Conservation (phyloP, 1,284 basidiomycete genomes). For the Tylopilus sp. region DNA sequence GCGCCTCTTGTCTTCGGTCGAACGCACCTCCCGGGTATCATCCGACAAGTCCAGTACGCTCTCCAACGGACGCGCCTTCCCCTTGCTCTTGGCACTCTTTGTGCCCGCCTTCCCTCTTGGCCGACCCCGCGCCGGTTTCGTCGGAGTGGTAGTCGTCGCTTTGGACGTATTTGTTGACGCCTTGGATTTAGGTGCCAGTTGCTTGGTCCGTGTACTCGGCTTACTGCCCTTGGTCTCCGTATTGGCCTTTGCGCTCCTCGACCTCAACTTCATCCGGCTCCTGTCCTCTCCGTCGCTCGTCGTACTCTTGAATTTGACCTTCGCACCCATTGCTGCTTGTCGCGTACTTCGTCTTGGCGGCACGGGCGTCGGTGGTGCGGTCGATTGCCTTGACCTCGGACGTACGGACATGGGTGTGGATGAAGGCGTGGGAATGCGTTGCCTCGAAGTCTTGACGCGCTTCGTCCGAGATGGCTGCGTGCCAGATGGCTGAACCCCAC, state of each 20-base stretch:
- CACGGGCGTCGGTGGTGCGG: constrained; percentile 19
- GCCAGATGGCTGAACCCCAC: background rate
- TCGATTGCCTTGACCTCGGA: constrained; percentile 11
- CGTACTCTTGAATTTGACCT: constrained; percentile 2
- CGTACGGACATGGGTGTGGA: constrained; percentile 18
- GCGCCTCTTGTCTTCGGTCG: background rate
- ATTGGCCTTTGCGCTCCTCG: constrained; percentile 10
- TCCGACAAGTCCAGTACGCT: constrained; percentile 31
- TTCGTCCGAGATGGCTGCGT: constrained; percentile 9
- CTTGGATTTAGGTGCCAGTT: constrained; percentile 10
- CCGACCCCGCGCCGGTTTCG: constrained; percentile 20
- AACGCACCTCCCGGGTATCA: constrained; percentile 30
- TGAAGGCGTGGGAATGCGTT: constrained; percentile 27
- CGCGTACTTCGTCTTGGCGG: constrained; percentile 29
- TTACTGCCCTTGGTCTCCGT: constrained; percentile 8
- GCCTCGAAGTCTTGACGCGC: constrained; percentile 16
- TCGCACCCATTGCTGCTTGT: constrained; percentile 22
- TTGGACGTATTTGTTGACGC: constrained; percentile 8
- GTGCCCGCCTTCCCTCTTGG: constrained; percentile 15
- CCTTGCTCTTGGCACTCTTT: constrained; percentile 27
- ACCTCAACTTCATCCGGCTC: constrained; percentile 20
- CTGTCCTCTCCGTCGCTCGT: constrained; percentile 10
- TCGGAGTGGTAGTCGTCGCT: background rate
- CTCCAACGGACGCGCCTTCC: constrained; percentile 24
- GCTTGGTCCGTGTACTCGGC: constrained; percentile 3